phyloP scores from a whole-genome alignment of 2,329 filamentous ascomycete genomes.

The Colletotrichum tofieldiae region DNA sequence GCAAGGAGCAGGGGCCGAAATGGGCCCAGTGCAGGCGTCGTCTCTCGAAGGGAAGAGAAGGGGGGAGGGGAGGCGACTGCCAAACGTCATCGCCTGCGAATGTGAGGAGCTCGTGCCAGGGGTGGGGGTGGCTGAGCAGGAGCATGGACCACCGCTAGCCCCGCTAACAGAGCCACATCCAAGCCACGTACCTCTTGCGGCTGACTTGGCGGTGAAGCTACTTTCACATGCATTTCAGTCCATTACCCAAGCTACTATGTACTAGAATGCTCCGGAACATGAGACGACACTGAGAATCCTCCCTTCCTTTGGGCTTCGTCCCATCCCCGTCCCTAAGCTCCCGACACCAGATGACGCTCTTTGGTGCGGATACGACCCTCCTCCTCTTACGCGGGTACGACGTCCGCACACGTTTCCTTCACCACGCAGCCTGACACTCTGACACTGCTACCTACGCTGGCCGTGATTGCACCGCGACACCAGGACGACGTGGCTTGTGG shows the following conservation, averaged over 20 bases:
- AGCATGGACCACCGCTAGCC: not conserved
- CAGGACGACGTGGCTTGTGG: conserved; percentile 36
- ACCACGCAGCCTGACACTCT: not conserved
- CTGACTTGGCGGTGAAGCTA: not conserved
- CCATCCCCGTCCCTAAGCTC: not conserved
- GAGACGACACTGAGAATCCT: conserved; percentile 18
- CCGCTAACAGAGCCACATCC: conserved; percentile 12
- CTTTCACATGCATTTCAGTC: conserved; percentile 28
- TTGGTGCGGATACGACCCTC: conserved; percentile 19
- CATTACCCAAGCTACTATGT: conserved; percentile 8
- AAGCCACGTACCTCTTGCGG: conserved; percentile 13
- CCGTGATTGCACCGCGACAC: conserved; percentile 27
- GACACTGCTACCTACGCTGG: not conserved
- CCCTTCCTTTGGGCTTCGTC: conserved; percentile 16
- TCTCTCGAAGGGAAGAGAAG: not conserved
- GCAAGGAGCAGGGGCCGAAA: conserved; percentile 33
- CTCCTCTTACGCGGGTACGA: not conserved
- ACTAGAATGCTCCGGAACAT: conserved; percentile 32
- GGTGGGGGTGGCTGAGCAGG: conserved; percentile 31
- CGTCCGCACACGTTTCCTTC: not conserved
- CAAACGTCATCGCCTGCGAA: conserved; percentile 36
- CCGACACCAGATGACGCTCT: conserved; percentile 23
- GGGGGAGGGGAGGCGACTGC: conserved; percentile 29
- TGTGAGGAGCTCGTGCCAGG: conserved; percentile 36
- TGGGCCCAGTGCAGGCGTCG: conserved; percentile 18